Conservation (phyloP, 2,329 filamentous ascomycete species). For the Neopestalotiopsis rosae region DNA sequence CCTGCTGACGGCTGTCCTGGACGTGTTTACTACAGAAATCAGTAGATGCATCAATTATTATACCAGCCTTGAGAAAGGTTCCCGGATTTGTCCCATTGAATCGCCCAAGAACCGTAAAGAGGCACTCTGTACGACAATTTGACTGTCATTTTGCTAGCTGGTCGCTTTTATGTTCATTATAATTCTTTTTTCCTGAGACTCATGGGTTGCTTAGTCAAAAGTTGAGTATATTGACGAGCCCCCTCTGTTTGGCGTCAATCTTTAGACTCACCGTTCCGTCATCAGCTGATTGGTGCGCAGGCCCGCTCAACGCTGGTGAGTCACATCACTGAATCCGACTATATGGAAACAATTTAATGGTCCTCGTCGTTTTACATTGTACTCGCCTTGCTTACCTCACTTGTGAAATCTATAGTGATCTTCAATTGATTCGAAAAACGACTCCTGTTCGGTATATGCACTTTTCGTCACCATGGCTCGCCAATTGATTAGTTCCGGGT, state of each 20-base stretch:
- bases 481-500: conserved; percentile 53
- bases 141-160: not conserved
- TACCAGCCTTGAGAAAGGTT: not conserved
- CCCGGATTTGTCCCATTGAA: not conserved
- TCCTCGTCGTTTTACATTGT: too few species aligned
- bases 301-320: not conserved
- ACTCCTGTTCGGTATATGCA: not conserved
- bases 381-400: too few species aligned
- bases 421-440: not conserved
- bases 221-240: not conserved
- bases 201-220: too few species aligned
- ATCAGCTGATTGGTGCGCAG: not conserved
- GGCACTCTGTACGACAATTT: not conserved
- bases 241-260: not conserved
- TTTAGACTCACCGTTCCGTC: not conserved
- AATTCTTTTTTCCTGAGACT: too few species aligned
- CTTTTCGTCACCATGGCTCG: conserved; percentile 36
- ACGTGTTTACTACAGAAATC: conserved; percentile 2
- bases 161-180: too few species aligned
- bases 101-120: not conserved
- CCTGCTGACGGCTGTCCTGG: conserved; percentile 7
- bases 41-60: not conserved
- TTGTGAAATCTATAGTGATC: too few species aligned
- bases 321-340: not conserved
- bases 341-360: not conserved